A percentile compares a stretch with the other conserved stretches of the same genome.
phyloP scores from a whole-genome alignment of 1,139 yeast genomes.

The Sugiyamaella pinicola region DNA sequence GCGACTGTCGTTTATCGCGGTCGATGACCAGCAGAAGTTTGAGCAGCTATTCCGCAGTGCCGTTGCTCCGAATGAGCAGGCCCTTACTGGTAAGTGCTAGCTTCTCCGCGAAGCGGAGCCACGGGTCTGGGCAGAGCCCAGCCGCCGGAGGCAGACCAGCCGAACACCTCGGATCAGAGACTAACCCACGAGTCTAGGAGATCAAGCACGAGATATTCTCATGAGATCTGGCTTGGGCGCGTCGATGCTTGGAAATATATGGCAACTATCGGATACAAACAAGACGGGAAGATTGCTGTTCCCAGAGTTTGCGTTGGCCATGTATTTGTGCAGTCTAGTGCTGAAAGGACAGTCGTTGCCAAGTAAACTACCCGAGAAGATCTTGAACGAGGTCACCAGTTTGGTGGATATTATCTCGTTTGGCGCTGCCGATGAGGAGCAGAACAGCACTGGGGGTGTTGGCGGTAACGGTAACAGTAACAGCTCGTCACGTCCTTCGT shows the following conservation, averaged over 20 bases:
- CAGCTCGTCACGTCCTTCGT: conserved; percentile 30
- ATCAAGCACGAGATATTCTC: conserved; percentile 74
- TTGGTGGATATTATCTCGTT: conserved; percentile 88
- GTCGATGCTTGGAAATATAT: conserved; percentile 76
- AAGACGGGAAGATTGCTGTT: conserved; percentile 82
- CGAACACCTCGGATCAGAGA: no score
- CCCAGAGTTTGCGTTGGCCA: conserved; percentile 93
- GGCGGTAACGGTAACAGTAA: conserved; percentile 17
- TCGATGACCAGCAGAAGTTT: conserved; percentile 82
- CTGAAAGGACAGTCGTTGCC: conserved; percentile 82
- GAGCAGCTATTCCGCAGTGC: conserved; percentile 79
- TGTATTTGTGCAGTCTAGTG: conserved; percentile 81
- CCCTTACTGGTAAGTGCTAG: conserved; percentile 47
- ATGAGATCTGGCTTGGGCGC: conserved; percentile 80
- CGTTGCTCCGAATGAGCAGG: conserved; percentile 73
- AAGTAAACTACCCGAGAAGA: conserved; percentile 64
- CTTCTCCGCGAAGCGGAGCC: neutral
- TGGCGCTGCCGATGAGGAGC: conserved; percentile 64
- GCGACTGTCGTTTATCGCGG: conserved; percentile 80
- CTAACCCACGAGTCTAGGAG: conserved; percentile 51
- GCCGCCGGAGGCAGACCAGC: conserved; percentile 7
- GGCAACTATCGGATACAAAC: conserved; percentile 88
- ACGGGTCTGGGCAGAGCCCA: conserved; percentile 6
- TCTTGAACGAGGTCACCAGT: conserved; percentile 80
- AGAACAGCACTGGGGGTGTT: neutral